phyloP scores from a whole-genome alignment of 148 eudicot species.

The Salicornia ramosissima region DNA sequence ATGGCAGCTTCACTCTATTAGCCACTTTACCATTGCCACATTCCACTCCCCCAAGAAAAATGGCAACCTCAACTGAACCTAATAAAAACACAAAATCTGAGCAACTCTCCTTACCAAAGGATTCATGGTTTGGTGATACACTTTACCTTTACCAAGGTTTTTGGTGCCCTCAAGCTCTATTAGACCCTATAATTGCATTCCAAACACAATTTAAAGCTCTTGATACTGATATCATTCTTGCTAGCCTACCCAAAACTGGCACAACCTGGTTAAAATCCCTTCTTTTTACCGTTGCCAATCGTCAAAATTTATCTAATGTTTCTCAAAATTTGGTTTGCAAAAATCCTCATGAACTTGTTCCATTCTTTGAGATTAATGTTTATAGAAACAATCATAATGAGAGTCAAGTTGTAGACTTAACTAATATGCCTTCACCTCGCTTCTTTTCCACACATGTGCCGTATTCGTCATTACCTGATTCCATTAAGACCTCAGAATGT shows the following conservation, averaged over 20 bases:
- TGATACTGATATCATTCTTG: neutral
- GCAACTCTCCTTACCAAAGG: neutral
- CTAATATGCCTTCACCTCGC: neutral
- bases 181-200: neutral
- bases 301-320: neutral
- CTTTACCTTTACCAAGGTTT: neutral
- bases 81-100: neutral
- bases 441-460: neutral
- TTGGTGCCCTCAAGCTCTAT: neutral
- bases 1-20: no score
- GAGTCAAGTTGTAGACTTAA: neutral
- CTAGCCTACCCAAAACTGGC: neutral
- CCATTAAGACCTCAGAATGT: neutral
- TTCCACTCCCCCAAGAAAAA: no score
- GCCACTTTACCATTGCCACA: no score
- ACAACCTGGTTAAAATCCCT: conserved; percentile 6
- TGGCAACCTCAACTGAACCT: neutral
- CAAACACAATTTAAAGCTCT: neutral
- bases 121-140: neutral
- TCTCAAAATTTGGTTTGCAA: neutral
- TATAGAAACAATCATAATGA: neutral
- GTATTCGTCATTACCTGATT: neutral
- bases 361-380: neutral
- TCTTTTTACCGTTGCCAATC: neutral
- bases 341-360: conserved; percentile 3